These are phyloP conservation scores for Prunus mume DNA, from an alignment of 306 rosid genomes.

Conservation along the genomic window DNA sequence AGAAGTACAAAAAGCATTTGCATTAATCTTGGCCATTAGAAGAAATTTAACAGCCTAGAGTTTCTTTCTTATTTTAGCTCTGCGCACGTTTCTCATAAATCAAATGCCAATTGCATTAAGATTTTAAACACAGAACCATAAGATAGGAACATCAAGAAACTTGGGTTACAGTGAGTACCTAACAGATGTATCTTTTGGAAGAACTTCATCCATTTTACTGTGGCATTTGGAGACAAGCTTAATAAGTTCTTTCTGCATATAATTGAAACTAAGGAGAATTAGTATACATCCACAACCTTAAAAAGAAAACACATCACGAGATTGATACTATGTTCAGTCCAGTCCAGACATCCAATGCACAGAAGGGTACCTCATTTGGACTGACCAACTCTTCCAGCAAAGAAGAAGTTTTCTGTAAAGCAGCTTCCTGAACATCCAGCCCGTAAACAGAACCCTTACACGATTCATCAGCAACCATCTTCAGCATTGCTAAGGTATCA, in stretches of 20 bases:
- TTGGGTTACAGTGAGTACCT: conserved; percentile 43
- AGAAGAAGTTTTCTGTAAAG: conserved; percentile 55
- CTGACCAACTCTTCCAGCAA: conserved; percentile 53
- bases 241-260: conserved; percentile 61
- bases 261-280: conserved; percentile 24
- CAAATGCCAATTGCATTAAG: no score
- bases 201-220: conserved; percentile 74
- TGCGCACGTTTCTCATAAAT: no score
- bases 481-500: conserved; percentile 75
- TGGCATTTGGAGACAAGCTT: conserved; percentile 71
- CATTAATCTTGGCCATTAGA: no score
- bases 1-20: no score
- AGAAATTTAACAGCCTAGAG: no score
- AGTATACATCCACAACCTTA: conserved; percentile 3
- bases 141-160: neutral
- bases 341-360: neutral
- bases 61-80: no score
- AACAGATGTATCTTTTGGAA: conserved; percentile 49
- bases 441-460: conserved; percentile 59
- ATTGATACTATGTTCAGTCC: neutral
- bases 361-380: conserved; percentile 46
- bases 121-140: neutral
- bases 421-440: conserved; percentile 75
- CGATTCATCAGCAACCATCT: conserved; percentile 74
- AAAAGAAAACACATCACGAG: neutral